A percentile compares a stretch with the other conserved stretches of the same genome.
Evolutionary conservation across 306 rosid species (phyloP).

Genomic region (Cercis canadensis): DNA sequence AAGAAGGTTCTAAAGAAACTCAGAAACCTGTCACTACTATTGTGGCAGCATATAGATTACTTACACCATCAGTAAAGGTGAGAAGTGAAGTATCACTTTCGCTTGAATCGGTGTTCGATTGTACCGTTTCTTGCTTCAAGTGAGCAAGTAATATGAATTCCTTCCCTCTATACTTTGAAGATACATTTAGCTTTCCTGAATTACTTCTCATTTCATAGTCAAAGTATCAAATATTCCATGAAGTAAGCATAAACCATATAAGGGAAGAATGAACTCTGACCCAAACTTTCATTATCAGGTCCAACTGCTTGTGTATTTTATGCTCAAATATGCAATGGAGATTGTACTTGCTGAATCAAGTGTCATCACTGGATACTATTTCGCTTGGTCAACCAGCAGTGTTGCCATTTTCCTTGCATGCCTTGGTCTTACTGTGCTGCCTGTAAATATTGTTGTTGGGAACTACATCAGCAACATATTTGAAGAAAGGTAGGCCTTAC

Average conservation of each 20-base stretch:
- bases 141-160: not conserved
- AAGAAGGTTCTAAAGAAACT: conserved; percentile 46
- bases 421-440: conserved; percentile 93
- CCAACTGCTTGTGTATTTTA: conserved; percentile 85
- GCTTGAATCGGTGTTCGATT: not conserved
- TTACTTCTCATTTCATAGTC: no score
- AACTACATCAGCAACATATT: conserved; percentile 87
- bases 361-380: conserved; percentile 88
- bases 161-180: conserved; percentile 5
- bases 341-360: conserved; percentile 93
- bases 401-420: conserved; percentile 93
- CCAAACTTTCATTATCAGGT: no score
- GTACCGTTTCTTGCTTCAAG: not conserved
- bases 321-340: conserved; percentile 84
- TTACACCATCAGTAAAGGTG: conserved; percentile 88
- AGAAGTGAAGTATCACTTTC: conserved; percentile 15
- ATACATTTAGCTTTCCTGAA: no score
- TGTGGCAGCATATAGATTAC: conserved; percentile 71
- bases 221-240: no score
- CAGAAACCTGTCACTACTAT: conserved; percentile 75
- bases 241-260: no score
- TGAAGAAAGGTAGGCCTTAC: conserved; percentile 81
- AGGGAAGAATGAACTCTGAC: no score
- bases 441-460: conserved; percentile 83
- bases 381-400: conserved; percentile 80